These are phyloP conservation scores for Rosa lucieae DNA, from an alignment of 306 rosid species.

Conservation along the genomic window DNA sequence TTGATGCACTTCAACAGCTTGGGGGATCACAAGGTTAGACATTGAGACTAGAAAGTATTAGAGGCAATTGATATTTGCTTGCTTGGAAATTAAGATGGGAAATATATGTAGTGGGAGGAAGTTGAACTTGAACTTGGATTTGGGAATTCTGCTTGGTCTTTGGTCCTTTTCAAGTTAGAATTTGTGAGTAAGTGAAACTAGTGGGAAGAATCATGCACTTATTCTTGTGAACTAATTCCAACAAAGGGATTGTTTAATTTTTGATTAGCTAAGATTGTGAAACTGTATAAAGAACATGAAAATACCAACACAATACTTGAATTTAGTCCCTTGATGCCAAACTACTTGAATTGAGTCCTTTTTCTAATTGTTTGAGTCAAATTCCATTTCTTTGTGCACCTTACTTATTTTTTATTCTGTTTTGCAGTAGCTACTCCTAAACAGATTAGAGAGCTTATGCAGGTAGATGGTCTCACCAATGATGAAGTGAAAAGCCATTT, in stretches of 20 bases:
- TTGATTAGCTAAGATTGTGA: background rate
- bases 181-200: background rate
- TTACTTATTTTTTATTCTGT: constrained; percentile 13
- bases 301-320: background rate
- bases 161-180: background rate
- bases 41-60: background rate
- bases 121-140: background rate
- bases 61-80: background rate
- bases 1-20: constrained; percentile 73
- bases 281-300: background rate
- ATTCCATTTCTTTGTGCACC: background rate
- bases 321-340: background rate
- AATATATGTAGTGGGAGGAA: too few species aligned
- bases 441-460: constrained; percentile 89
- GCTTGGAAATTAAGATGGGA: background rate
- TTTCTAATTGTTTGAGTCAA: background rate
- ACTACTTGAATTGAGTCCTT: background rate
- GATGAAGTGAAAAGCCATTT: constrained; percentile 98
- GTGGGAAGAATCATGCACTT: constrained; percentile 8
- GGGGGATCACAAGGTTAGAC: constrained; percentile 83
- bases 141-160: constrained; percentile 5
- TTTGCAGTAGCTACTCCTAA: constrained; percentile 90
- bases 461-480: constrained; percentile 80
- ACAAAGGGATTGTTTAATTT: background rate
- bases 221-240: background rate